Evolutionary conservation across 75 land plant genomes (phyloP).

Genomic region (Isoetes taiwanensis): DNA sequence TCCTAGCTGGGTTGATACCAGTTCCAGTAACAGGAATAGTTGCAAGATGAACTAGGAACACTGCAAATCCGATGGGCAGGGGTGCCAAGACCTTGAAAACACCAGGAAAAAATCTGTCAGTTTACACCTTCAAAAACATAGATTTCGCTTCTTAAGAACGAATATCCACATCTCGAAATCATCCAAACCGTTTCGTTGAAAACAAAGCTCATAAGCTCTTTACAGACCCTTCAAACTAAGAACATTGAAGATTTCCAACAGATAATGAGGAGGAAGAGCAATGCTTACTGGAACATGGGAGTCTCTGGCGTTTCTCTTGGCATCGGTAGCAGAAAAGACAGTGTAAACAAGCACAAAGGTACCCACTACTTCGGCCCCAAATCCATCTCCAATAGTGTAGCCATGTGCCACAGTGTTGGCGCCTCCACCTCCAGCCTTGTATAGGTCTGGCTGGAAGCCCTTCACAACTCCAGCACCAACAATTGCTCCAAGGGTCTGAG

Average conservation of each 20-base stretch:
- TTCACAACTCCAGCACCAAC: constrained; percentile 57
- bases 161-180: background rate
- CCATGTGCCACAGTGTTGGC: constrained; percentile 41
- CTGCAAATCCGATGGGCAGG: constrained; percentile 57
- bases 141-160: background rate
- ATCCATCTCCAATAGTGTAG: constrained; percentile 49
- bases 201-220: constrained; percentile 1
- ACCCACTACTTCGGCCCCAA: constrained; percentile 59
- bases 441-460: constrained; percentile 34
- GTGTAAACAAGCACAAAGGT: constrained; percentile 51
- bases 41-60: constrained; percentile 50
- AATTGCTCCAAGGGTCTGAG: constrained; percentile 51
- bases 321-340: constrained; percentile 65
- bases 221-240: background rate
- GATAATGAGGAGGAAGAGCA: background rate
- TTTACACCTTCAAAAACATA: background rate
- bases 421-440: constrained; percentile 31
- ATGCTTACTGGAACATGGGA: constrained; percentile 50
- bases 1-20: constrained; percentile 60
- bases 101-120: background rate
- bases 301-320: constrained; percentile 58
- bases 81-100: constrained; percentile 40
- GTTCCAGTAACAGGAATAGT: constrained; percentile 64
- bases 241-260: background rate
- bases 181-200: background rate